Base-by-base conservation (phyloP, 2,329 filamentous ascomycete species). In the Exophiala xenobiotica region DNA sequence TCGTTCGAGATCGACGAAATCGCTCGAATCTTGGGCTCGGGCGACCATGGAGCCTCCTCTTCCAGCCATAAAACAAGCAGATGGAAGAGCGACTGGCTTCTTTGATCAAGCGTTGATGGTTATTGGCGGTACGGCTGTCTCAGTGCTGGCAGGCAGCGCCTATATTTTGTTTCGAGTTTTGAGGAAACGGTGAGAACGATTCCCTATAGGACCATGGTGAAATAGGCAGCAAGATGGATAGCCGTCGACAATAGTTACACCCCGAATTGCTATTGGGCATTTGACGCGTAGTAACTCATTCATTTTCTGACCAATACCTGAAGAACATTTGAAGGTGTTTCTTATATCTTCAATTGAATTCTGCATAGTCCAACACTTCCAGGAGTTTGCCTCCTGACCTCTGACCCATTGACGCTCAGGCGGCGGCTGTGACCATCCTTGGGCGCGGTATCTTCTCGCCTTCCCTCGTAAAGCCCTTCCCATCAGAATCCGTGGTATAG, bases 21-120 rank as follows among this genome's bases (percentile, higher is more conserved):
- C 18, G 12, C 18, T 51, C 14, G 33, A 27, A 16, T 37, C 37
- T 11, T 51, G 42, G 49, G 39, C 22, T 42, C 35, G 27, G n/a
- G 11, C 42, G 3, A 24, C 29, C 8, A 9, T 63, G 1, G 49
- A 61, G 3, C 63, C 55, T 60, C 62, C 63, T 6, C 63, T 73
- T 41, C 64, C 61, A 8, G 57, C 70, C 3, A 66, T 66, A 2
- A 67, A 67, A 2, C 67, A 74, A 55, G 64, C 63, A 1, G 57
- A 61, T 23, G 56, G 73, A 47, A 29, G 57, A 51, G 53, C 66
- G 39, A 40, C 77, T 22, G 76, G 75, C 0, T 78, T 76, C 63
- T 78, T 78, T 54, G 73, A 77, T 52, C 71, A 75, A 51, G 76
- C 74, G 0, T 67, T 78, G 26, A 58, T 78, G 3, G 20, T 33